These are phyloP conservation scores for Thielaviopsis populi DNA, from an alignment of 2,329 filamentous ascomycete genomes.

Conservation along the genomic window DNA sequence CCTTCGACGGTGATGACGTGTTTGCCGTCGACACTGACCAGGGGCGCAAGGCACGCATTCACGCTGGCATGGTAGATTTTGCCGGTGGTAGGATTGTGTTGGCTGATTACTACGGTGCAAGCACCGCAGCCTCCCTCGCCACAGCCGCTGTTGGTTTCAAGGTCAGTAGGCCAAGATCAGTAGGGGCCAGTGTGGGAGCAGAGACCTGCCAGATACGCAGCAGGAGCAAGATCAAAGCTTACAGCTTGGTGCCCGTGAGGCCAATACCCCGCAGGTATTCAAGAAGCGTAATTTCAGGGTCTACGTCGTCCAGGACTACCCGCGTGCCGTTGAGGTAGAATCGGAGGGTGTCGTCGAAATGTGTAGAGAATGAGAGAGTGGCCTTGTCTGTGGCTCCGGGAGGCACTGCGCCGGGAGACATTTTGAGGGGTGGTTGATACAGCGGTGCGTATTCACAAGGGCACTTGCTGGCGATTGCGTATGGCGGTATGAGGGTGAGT, in stretches of 20 bases:
- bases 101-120: conserved; percentile 87
- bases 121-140: conserved; percentile 93
- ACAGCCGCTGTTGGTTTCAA: conserved; percentile 46
- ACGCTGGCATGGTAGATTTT: conserved; percentile 92
- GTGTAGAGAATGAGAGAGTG: conserved; percentile 41
- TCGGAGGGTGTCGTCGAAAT: conserved; percentile 72
- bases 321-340: conserved; percentile 94
- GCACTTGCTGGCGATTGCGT: no score
- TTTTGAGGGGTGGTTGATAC: neutral
- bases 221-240: conserved; percentile 20
- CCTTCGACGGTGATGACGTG: conserved; percentile 97
- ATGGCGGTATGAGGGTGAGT: no score
- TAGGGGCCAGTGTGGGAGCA: neutral
- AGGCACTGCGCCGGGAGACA: neutral
- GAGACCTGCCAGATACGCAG: neutral
- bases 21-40: conserved; percentile 89
- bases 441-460: neutral
- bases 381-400: neutral
- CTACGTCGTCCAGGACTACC: conserved; percentile 69
- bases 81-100: conserved; percentile 83
- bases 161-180: no score
- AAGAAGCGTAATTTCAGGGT: conserved; percentile 80
- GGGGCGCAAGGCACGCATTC: conserved; percentile 85
- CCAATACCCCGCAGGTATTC: conserved; percentile 90
- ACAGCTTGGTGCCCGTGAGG: conserved; percentile 85